Evolutionary conservation across 129 eudicot genomes (phyloP).

Genomic region (Artemisia tridentata): DNA sequence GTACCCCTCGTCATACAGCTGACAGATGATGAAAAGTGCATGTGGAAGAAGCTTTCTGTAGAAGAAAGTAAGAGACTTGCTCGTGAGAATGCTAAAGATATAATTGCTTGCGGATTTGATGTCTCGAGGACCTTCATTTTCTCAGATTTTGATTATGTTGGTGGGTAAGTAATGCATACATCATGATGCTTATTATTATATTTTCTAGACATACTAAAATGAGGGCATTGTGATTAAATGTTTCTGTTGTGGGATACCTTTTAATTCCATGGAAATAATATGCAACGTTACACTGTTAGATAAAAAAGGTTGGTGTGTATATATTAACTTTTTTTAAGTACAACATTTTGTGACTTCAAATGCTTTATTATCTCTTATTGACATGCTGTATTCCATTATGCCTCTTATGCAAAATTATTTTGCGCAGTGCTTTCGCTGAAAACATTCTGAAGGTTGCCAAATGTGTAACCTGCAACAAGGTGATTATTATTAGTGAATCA

Average conservation of each 20-base stretch:
- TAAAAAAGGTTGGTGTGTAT: no score
- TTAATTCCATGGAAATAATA: not conserved
- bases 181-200: not conserved
- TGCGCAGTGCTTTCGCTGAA: conserved; percentile 74
- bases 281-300: not conserved
- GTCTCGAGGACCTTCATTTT: conserved; percentile 88
- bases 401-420: conserved; percentile 12
- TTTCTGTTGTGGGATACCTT: not conserved
- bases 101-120: conserved; percentile 96
- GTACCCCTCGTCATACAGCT: conserved; percentile 91
- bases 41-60: conserved; percentile 88
- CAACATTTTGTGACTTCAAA: not conserved
- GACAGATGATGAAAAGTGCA: conserved; percentile 97
- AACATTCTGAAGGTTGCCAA: conserved; percentile 85
- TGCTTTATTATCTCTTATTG: not conserved
- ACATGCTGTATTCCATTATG: not conserved
- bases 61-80: conserved; percentile 95
- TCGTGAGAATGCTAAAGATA: conserved; percentile 95
- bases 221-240: not conserved
- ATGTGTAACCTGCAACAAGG: conserved; percentile 38
- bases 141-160: conserved; percentile 85
- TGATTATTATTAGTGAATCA: conserved; percentile 11
- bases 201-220: not conserved
- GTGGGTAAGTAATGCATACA: conserved; percentile 61
- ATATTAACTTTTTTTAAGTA: not conserved